Base-by-base conservation (phyloP, 1,284 basidiomycete genomes). In the Heliocybe sulcata region DNA sequence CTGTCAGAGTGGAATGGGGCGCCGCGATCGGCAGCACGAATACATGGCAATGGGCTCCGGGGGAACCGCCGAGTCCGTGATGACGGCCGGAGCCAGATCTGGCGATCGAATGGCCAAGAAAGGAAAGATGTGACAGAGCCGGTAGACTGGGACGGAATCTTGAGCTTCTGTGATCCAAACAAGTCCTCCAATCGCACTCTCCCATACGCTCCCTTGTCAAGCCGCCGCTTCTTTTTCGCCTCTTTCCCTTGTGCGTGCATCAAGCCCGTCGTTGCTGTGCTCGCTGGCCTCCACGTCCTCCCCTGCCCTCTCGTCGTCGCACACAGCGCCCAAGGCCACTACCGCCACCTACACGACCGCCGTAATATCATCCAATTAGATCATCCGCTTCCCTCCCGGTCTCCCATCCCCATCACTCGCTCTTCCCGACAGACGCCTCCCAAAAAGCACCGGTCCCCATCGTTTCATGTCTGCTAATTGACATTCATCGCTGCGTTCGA, bases 221-320 rank as follows among this genome's bases (percentile, higher is more conserved):
- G 29, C 45, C 47, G 27, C 51, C 50, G 42, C 31, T 35, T 45
- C 35, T 55, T 59, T 53, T 51, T 59, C 51, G 57, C 54, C 55
- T 56, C 20, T 52, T 55, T 57, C 51, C 57, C 53, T 47, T 56
- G 53, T 56, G 53, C 61, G 59, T 64, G 58, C 63, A 62, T 61
- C 69, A 63, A 66, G 38, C n/a, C 38, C 38, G 38, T 42, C 64
- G 57, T 56, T 58, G 54, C 60, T 58, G 60, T 63, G 60, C 57
- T 57, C 61, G 63, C 64, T 58, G 54, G 23, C 56, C 33, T 57
- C 57, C 55, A 47, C 56, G 53, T 26, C 48, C 51, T 53, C 45
- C 50, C 42, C 50, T 31, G n/a, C 35, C 53, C 52, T 16, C 38
- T 56, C 59, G 60, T 62, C 60, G 57, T 57, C 61, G 63, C 64